A percentile compares a stretch with the other conserved stretches of the same genome.
Evolutionary conservation across 2,329 filamentous ascomycete species (phyloP).

Genomic region (Aureobasidium sp.): DNA sequence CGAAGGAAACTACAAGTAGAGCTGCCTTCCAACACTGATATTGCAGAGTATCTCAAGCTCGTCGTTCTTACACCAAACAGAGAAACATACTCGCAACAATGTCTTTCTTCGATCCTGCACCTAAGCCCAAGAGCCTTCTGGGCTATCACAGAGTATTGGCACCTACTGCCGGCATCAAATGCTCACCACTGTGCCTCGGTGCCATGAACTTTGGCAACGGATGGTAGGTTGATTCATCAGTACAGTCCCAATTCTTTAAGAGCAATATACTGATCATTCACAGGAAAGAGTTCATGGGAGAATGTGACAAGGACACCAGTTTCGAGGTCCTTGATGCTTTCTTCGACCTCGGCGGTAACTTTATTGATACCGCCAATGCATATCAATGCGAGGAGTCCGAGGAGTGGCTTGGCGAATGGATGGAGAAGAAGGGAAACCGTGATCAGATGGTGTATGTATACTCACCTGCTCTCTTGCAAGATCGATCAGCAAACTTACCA

Average conservation of each 20-base stretch:
- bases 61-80: not conserved
- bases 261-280: not conserved
- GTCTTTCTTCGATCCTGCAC: slow-evolving; percentile 15
- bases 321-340: slow-evolving; percentile 61
- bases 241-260: not conserved
- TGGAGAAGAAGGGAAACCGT: slow-evolving; percentile 27
- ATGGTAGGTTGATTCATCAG: slow-evolving; percentile 27
- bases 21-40: not conserved
- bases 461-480: not conserved
- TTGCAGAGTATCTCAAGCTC: not conserved
- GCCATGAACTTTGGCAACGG: slow-evolving; percentile 56
- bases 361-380: slow-evolving; percentile 53
- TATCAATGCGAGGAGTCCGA: slow-evolving; percentile 35
- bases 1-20: not conserved
- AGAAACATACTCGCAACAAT: slow-evolving; percentile 8
- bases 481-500: not conserved
- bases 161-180: slow-evolving; percentile 17
- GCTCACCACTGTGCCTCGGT: slow-evolving; percentile 43
- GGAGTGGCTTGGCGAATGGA: slow-evolving; percentile 37
- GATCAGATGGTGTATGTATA: slow-evolving; percentile 29
- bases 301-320: slow-evolving; percentile 50
- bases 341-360: slow-evolving; percentile 59
- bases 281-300: slow-evolving; percentile 48
- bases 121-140: slow-evolving; percentile 14
- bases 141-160: slow-evolving; percentile 15